These are phyloP conservation scores for Clarkia xantiana DNA, from an alignment of 345 rosid species.

Conservation along the genomic window DNA sequence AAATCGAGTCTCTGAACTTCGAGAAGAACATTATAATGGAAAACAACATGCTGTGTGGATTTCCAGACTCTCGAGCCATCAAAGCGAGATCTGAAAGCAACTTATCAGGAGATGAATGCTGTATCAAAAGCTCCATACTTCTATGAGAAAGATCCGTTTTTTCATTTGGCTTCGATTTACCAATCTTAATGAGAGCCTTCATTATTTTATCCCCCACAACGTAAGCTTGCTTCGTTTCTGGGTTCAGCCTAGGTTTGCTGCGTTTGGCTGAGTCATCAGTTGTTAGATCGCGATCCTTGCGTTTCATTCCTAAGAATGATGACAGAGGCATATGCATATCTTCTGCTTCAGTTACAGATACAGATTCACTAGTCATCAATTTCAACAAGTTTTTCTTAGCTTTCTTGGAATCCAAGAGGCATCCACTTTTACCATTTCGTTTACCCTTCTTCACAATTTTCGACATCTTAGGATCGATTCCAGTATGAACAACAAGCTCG, in stretches of 20 bases:
- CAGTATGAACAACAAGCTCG: not conserved
- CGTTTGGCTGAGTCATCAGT: conserved; percentile 13
- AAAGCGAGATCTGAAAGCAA: conserved; percentile 20
- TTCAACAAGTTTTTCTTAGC: conserved; percentile 55
- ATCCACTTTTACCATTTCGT: not conserved
- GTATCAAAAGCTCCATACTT: conserved; percentile 8
- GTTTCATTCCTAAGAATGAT: conserved; percentile 22
- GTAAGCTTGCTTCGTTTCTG: not conserved
- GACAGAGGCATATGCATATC: not conserved
- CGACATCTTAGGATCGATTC: not conserved
- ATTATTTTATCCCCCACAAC: not conserved
- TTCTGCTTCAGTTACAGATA: too few species aligned
- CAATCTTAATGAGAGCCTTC: not conserved
- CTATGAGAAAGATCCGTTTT: conserved; percentile 10
- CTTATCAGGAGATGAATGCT: conserved; percentile 20
- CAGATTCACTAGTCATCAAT: conserved; percentile 25
- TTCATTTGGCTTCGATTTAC: not conserved
- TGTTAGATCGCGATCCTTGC: conserved; percentile 20
- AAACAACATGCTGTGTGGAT: conserved; percentile 9
- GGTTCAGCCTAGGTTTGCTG: conserved; percentile 12
- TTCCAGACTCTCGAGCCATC: conserved; percentile 26
- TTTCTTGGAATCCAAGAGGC: conserved; percentile 11
- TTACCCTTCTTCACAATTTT: not conserved
- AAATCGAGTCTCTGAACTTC: conserved; percentile 26
- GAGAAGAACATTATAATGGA: conserved; percentile 21